Conservation (phyloP, 129 eudicot species). For the Deinandra increscens region DNA sequence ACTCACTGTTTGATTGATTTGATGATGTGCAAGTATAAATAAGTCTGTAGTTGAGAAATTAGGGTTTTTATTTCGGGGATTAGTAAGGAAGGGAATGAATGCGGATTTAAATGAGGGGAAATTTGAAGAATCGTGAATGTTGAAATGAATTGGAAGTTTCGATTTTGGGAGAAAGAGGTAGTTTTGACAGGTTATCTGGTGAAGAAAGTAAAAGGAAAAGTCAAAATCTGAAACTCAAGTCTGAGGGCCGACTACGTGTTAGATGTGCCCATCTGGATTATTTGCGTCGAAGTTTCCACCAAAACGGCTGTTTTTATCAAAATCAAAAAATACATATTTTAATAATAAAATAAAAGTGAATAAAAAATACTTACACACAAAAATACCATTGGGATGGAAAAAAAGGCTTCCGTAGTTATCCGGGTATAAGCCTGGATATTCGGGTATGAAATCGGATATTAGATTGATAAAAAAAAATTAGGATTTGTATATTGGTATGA, state of each 20-base stretch:
- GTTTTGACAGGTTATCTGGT: background rate
- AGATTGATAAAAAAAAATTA: too few relatives aligned
- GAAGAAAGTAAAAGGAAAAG: slow-evolving; percentile 7
- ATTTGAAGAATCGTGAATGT: slow-evolving; percentile 4
- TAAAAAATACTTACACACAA: too few relatives aligned
- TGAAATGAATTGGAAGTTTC: slow-evolving; percentile 21
- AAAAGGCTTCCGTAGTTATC: too few relatives aligned
- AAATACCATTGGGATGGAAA: too few relatives aligned
- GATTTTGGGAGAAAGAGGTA: background rate
- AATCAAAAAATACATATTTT: too few relatives aligned
- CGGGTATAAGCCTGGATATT: too few relatives aligned
- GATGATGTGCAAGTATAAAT: background rate
- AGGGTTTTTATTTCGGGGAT: slow-evolving; percentile 3
- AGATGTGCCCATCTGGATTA: background rate
- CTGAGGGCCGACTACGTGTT: slow-evolving; percentile 21
- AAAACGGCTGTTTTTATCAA: slow-evolving; percentile 19
- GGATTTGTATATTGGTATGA: too few relatives aligned
- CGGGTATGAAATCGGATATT: too few relatives aligned
- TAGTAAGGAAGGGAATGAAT: slow-evolving; percentile 10
- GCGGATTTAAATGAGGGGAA: background rate
- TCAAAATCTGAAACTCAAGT: slow-evolving; percentile 19
- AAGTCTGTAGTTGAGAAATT: background rate
- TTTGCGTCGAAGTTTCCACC: background rate
- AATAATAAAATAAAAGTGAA: too few relatives aligned
- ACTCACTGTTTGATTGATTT: slow-evolving; percentile 16